Conservation (phyloP, 495 filamentous ascomycete genomes). For the Trichoderma erinaceum region DNA sequence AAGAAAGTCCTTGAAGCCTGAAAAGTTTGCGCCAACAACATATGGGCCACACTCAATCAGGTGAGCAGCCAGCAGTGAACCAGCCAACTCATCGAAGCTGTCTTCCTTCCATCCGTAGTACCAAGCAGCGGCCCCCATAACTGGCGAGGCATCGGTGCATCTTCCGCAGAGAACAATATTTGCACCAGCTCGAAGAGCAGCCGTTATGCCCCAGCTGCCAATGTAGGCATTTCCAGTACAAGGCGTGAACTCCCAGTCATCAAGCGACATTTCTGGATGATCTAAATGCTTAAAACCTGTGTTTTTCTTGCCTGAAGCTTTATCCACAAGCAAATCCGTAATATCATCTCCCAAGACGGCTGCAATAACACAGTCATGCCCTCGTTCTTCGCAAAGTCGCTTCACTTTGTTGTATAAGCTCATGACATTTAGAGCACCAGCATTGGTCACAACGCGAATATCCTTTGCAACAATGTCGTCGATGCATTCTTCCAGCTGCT, state of each 20-base stretch:
- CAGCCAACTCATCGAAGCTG: conserved; percentile 44
- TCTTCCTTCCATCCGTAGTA: conserved; percentile 45
- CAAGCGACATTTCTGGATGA: not conserved
- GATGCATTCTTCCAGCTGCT: conserved; percentile 21
- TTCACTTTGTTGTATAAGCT: not conserved
- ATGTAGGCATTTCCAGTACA: conserved; percentile 26
- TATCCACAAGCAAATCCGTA: not conserved
- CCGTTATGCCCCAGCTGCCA: conserved; percentile 40
- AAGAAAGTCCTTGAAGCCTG: conserved; percentile 49
- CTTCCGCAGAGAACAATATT: conserved; percentile 50
- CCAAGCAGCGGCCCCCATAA: conserved; percentile 37
- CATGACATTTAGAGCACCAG: conserved; percentile 32
- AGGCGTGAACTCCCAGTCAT: not conserved
- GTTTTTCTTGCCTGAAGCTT: not conserved
- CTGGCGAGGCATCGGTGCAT: conserved; percentile 45
- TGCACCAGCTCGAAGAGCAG: conserved; percentile 41
- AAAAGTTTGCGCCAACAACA: conserved; percentile 52
- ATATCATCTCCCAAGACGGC: not conserved
- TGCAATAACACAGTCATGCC: not conserved
- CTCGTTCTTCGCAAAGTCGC: not conserved
- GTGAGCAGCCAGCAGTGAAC: conserved; percentile 49
- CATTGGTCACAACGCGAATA: conserved; percentile 41
- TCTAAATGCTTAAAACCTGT: not conserved
- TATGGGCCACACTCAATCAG: conserved; percentile 53
- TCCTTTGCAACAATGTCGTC: conserved; percentile 24